phyloP scores from a whole-genome alignment of 2,329 filamentous ascomycete genomes.

The Volutella citrinella region DNA sequence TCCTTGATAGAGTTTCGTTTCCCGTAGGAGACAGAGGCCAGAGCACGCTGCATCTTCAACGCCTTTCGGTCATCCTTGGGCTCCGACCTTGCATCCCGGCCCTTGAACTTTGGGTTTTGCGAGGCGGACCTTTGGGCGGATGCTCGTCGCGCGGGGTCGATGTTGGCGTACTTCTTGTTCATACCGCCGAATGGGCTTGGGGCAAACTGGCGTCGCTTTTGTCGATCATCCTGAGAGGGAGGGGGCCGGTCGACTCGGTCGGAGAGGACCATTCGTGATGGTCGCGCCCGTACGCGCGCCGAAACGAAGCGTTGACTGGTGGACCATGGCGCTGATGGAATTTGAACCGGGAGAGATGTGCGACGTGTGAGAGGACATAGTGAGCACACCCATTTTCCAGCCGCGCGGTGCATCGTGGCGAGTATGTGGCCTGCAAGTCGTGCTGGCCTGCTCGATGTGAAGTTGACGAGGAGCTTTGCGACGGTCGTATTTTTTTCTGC shows the following conservation, averaged over 20 bases:
- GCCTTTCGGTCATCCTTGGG: conserved; percentile 59
- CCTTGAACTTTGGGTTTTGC: conserved; percentile 20
- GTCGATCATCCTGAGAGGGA: conserved; percentile 31
- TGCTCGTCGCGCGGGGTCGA: conserved; percentile 25
- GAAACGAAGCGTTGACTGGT: conserved; percentile 34
- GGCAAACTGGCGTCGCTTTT: conserved; percentile 34
- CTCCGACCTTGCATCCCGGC: conserved; percentile 19
- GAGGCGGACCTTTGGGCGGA: conserved; percentile 12
- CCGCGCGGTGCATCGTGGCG: conserved; percentile 21
- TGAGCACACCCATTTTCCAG: conserved; percentile 21
- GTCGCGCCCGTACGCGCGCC: conserved; percentile 33
- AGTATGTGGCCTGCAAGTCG: conserved; percentile 2
- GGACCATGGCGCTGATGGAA: conserved; percentile 30
- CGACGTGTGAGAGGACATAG: conserved; percentile 18
- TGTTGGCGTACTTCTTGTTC: conserved; percentile 51
- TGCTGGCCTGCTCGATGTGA: conserved; percentile 4
- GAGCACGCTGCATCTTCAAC: conserved; percentile 86
- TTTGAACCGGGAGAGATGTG: conserved; percentile 10
- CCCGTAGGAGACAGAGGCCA: conserved; percentile 75
- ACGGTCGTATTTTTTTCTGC: conserved; percentile 2
- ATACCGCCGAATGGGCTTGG: conserved; percentile 54
- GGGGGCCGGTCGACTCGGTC: conserved; percentile 46
- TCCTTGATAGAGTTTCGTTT: conserved; percentile 52
- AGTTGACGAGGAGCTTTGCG: background rate
- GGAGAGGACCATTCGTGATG: conserved; percentile 59